phyloP scores from a whole-genome alignment of 2,329 filamentous ascomycete species.

The Penicillium corylophilum region DNA sequence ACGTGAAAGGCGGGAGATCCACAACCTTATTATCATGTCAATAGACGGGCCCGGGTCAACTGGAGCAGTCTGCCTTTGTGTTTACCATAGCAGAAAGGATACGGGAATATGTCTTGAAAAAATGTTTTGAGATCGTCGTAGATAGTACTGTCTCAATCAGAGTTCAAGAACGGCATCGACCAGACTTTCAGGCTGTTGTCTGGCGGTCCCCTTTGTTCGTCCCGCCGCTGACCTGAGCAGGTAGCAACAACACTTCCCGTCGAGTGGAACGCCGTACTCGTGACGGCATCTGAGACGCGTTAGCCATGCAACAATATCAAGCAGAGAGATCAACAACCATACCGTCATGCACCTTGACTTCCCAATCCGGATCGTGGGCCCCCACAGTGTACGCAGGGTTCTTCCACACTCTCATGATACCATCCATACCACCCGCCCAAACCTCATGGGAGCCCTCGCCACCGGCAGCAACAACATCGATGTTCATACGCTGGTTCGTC shows the following conservation, averaged over 20 bases:
- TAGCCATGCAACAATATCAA: slow-evolving; percentile 8
- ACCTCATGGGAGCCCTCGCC: slow-evolving; percentile 49
- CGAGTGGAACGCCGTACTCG: slow-evolving; percentile 49
- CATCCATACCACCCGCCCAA: slow-evolving; percentile 61
- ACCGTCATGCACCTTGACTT: slow-evolving; percentile 49
- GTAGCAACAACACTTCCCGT: slow-evolving; percentile 50
- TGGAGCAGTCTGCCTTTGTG: too few species aligned
- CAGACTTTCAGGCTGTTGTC: slow-evolving; percentile 46
- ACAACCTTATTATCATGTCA: too few species aligned
- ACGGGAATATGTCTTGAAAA: too few species aligned
- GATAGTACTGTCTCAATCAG: neutral
- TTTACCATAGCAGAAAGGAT: too few species aligned
- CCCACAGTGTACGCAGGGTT: slow-evolving; percentile 45
- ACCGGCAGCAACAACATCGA: slow-evolving; percentile 49
- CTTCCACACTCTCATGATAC: slow-evolving; percentile 52
- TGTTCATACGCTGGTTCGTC: slow-evolving; percentile 57
- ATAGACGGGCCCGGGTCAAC: too few species aligned
- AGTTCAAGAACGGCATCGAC: slow-evolving; percentile 31
- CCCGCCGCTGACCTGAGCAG: slow-evolving; percentile 47
- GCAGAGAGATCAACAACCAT: neutral
- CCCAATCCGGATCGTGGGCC: slow-evolving; percentile 42
- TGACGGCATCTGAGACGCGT: slow-evolving; percentile 43
- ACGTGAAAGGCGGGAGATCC: too few species aligned
- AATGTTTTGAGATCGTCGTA: neutral
- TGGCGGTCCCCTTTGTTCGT: slow-evolving; percentile 12